Base-by-base conservation (phyloP, 2,329 filamentous ascomycete species). In the Hirsutella rhossiliensis region DNA sequence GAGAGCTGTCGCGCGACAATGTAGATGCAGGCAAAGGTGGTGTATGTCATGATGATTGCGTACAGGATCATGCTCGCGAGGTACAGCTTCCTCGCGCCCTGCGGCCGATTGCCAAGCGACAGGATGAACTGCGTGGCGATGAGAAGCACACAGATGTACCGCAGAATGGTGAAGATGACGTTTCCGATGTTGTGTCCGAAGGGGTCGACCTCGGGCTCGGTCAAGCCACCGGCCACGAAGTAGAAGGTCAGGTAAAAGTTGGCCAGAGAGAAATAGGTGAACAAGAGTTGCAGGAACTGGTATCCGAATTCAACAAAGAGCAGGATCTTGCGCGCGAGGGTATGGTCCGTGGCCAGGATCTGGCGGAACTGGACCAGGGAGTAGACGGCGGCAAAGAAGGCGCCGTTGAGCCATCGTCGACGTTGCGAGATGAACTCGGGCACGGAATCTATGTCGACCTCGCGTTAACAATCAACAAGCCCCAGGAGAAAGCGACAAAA, bases 191-290 rank as follows among this genome's bases (percentile, higher is more conserved):
- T 75, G 64, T 95, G 85, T 15, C 89, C 89, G 54, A 98, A 98
- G 0, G 94, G 94, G 62, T 98, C 92, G 51, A 94, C 71, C 23
- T 70, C 69, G 0, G 77, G 68, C 56, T 97, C 87, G 0, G 84
- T 76, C 15, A 98, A 74, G 36, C 89, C 94, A 38, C 92, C 92
- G 19, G 88, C 88, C 52, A 98, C 83, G 69, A 98, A 98, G 75
- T 89, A 98, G 68, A 98, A 98, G 46, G 89, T 94, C 43, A 98
- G 80, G 63, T 97, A 98, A 72, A 97, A 98, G 71, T 98, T 98
- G 63, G 90, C 89, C 36, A 98, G 79, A 11, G 90, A 95, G 70
- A 98, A 97, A 70, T 87, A 98, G 39, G 92, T 98, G 69, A 98
- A 98, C 48, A 94, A 64, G 13, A 98, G 78, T 58, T 88, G 85